Conservation (phyloP, 2,329 filamentous ascomycete species). For the Helminthosporium solani region DNA sequence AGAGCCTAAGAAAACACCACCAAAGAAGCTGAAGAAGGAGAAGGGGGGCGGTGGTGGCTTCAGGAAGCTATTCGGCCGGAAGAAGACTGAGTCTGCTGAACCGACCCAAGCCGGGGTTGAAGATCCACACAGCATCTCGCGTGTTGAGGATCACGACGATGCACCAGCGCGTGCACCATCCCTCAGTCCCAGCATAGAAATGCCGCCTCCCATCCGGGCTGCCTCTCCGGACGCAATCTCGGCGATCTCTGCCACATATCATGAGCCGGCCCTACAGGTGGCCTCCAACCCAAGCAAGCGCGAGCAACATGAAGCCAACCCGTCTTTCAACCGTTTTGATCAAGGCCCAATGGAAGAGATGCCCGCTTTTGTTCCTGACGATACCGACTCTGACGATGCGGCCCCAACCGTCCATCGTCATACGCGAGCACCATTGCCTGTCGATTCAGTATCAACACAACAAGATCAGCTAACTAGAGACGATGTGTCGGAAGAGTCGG, state of each 20-base stretch:
- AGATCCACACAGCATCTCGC: slow-evolving; percentile 27
- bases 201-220: slow-evolving; percentile 20
- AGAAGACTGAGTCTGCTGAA: slow-evolving; percentile 31
- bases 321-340: slow-evolving; percentile 71
- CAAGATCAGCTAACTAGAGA: slow-evolving; percentile 25
- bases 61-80: slow-evolving; percentile 44
- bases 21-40: slow-evolving; percentile 42
- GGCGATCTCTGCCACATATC: slow-evolving; percentile 19
- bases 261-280: slow-evolving; percentile 50
- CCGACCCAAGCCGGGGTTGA: slow-evolving; percentile 18
- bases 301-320: slow-evolving; percentile 60
- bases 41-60: slow-evolving; percentile 39
- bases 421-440: slow-evolving; percentile 12
- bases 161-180: slow-evolving; percentile 28
- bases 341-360: slow-evolving; percentile 86
- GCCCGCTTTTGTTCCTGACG: slow-evolving; percentile 72
- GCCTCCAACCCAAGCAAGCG: slow-evolving; percentile 62
- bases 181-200: slow-evolving; percentile 21
- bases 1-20: slow-evolving; percentile 32
- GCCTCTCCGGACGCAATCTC: slow-evolving; percentile 26
- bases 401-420: slow-evolving; percentile 28
- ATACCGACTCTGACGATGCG: slow-evolving; percentile 33
- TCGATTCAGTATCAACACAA: slow-evolving; percentile 23
- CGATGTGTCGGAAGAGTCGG: slow-evolving; percentile 45
- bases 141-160: slow-evolving; percentile 22